Conservation (phyloP, 768 basidiomycete species). For the Psilocybe sp. region DNA sequence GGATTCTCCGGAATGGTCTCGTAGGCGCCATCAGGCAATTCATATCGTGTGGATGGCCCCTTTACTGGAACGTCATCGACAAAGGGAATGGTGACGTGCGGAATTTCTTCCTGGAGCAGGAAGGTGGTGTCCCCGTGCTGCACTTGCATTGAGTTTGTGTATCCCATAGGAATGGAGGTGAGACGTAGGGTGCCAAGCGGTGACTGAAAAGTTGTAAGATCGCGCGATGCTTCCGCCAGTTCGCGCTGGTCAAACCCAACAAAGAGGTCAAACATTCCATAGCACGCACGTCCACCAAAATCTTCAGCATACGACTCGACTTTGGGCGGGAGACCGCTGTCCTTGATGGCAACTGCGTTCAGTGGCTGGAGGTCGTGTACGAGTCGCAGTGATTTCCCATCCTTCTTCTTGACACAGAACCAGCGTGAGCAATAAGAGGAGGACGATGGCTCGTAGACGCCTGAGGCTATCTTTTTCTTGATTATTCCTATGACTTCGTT, state of each 20-base stretch:
- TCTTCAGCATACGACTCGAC: constrained; percentile 30
- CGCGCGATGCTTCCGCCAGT: constrained; percentile 18
- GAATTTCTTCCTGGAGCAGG: constrained; percentile 28
- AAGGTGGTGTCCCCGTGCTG: constrained; percentile 21
- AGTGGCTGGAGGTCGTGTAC: constrained; percentile 38
- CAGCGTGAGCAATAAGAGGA: constrained; percentile 32
- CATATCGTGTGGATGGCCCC: constrained; percentile 28
- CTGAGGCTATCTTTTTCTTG: constrained; percentile 28
- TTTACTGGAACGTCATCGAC: constrained; percentile 30
- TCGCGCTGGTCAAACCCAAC: constrained; percentile 32
- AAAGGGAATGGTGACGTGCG: constrained; percentile 17
- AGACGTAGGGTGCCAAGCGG: constrained; percentile 31
- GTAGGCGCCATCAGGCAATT: constrained; percentile 9
- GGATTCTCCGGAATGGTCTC: constrained; percentile 19
- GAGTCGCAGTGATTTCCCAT: constrained; percentile 24
- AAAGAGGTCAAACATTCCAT: constrained; percentile 30
- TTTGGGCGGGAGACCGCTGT: constrained; percentile 31
- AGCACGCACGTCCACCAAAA: constrained; percentile 23
- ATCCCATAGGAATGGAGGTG: constrained; percentile 35
- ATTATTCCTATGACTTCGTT: constrained; percentile 28
- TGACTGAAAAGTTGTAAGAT: constrained; percentile 36
- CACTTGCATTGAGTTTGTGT: constrained; percentile 37
- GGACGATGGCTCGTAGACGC: constrained; percentile 33
- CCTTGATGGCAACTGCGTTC: constrained; percentile 33
- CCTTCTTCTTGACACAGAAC: constrained; percentile 38